A percentile compares a stretch with the other conserved stretches of the same genome.
Conservation (phyloP, 2,329 filamentous ascomycete species). For the Sarocladium strictum region DNA sequence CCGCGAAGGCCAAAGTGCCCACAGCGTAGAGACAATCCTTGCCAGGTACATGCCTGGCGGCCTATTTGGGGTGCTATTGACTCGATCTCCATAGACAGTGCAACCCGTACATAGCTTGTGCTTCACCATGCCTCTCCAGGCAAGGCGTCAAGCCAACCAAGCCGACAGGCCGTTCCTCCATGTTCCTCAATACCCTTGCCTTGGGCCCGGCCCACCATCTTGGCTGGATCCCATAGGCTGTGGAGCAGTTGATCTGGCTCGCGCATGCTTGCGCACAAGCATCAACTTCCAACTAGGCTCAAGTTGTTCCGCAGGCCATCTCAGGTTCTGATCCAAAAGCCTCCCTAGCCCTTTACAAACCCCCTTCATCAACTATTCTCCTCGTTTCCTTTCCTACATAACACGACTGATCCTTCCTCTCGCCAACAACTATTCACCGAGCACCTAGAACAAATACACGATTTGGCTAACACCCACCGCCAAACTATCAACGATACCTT, state of each 20-base stretch:
- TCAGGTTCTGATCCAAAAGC: constrained; percentile 4
- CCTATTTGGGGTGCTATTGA: constrained; percentile 9
- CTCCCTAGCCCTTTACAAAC: constrained; percentile 4
- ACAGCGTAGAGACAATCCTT: neutral
- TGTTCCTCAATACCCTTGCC: constrained; percentile 9
- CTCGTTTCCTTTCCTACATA: neutral
- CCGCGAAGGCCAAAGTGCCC: neutral
- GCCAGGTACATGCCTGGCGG: neutral
- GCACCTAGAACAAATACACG: neutral
- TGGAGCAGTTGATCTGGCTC: constrained; percentile 8
- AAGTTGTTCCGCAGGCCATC: constrained; percentile 6
- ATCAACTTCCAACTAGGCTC: constrained; percentile 9
- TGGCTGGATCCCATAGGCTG: constrained; percentile 2
- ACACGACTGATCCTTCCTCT: neutral
- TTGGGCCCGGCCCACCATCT: constrained; percentile 3
- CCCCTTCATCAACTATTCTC: constrained; percentile 3
- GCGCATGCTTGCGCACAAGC: constrained; percentile 4
- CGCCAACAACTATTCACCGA: neutral
- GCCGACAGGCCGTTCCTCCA: constrained; percentile 10
- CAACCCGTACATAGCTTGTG: constrained; percentile 8
- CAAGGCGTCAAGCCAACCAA: constrained; percentile 6
- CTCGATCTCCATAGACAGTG: constrained; percentile 8
- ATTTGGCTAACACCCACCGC: neutral
- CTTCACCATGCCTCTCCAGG: constrained; percentile 2
- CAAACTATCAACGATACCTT: neutral